Base-by-base conservation (phyloP, 805 yeast genomes). In the Candida bentonensis region DNA sequence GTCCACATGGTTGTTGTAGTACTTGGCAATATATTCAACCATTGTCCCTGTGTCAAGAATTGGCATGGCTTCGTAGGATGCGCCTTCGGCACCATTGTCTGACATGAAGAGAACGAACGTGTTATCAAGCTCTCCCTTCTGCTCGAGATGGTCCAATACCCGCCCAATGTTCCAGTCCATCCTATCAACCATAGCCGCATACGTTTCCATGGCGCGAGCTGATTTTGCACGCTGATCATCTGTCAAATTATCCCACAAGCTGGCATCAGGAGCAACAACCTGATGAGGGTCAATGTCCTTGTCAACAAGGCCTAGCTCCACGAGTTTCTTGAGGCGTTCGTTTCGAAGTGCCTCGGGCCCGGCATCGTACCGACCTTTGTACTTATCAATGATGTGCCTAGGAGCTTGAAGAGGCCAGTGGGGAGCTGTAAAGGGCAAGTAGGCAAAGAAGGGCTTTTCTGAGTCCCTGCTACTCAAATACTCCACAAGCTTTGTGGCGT, bases 361-460 rank as follows among this genome's bases (percentile, higher is more conserved):
- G 4, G 58, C 62, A 47, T 67, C 69, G 26, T 44, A 42, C 50
- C 72, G 70, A 3, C 75, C 75, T 44, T 63, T 63, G 53, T 76
- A 73, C 46, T 74, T 72, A 3, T 57, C 65, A 42, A 74, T 62
- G 4, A 62, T 53, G 3, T 69, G 70, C 42, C 56, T 56, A 3
- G 79, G 79, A 1, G 81, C 81, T 56, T 75, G 81, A 51, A 68
- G 66, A 9, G 82, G 82, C 81, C 82, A 76, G 53, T 76, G 81
- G 2, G 81, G 81, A 2, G 82, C 81, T 3, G 79, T 73, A 51
- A 72, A 75, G 4, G 80, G 76, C 46, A 76, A 59, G 21, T 64
- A 56, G 2, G 76, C 74, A 46, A 74, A 71, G 48, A 72, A 76
- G 7, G 81, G 81, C 50, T 70, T 60, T n/a, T 61, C 71, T 2